Evolutionary conservation across 1,139 yeast genomes (phyloP).

Genomic region (Pichia cactophila): DNA sequence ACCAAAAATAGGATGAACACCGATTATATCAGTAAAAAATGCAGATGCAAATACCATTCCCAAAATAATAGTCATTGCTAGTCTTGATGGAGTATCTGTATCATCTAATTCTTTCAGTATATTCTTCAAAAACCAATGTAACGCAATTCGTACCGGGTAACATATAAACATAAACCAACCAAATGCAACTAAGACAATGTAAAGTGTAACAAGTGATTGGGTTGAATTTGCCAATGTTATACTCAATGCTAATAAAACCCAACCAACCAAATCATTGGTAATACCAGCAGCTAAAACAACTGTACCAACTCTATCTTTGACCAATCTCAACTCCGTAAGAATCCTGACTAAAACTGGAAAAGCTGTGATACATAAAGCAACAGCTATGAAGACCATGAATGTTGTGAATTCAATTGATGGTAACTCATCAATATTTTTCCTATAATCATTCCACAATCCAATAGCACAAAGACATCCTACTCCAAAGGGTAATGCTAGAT

Average conservation of each 20-base stretch:
- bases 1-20: conserved; percentile 64
- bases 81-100: conserved; percentile 56
- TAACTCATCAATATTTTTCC: conserved; percentile 27
- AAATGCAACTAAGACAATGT: conserved; percentile 53
- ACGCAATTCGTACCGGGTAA: conserved; percentile 46
- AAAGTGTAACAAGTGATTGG: conserved; percentile 57
- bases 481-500: conserved; percentile 72
- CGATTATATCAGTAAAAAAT: conserved; percentile 72
- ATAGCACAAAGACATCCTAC: conserved; percentile 65
- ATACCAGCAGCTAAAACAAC: conserved; percentile 77
- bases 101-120: conserved; percentile 38
- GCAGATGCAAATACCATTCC: conserved; percentile 51
- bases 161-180: conserved; percentile 61
- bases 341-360: conserved; percentile 79
- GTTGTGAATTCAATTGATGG: conserved; percentile 53
- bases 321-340: conserved; percentile 59
- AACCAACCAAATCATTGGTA: conserved; percentile 71
- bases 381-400: conserved; percentile 69
- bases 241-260: conserved; percentile 69
- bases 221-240: conserved; percentile 66
- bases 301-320: conserved; percentile 70
- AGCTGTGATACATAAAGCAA: conserved; percentile 76
- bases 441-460: conserved; percentile 56
- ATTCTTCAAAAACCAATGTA: conserved; percentile 35
- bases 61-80: conserved; percentile 50